Evolutionary conservation across 164 flowering plant species (phyloP).

Genomic region (Tetrastigma voinierianum): DNA sequence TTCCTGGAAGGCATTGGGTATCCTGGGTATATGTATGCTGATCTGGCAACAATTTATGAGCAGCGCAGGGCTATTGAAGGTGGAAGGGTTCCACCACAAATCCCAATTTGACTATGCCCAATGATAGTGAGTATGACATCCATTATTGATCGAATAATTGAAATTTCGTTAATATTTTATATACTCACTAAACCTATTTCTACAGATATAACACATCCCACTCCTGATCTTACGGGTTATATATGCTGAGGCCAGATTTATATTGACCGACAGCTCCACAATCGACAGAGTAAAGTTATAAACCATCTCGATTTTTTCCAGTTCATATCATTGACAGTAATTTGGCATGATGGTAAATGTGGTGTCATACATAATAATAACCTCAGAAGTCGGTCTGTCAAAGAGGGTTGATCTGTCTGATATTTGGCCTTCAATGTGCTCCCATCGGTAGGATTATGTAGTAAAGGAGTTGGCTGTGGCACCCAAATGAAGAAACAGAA

Average conservation of each 20-base stretch:
- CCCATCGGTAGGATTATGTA: no score
- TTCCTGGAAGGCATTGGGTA: conserved; percentile 99
- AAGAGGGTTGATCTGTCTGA: background rate
- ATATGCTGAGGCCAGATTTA: conserved; percentile 98
- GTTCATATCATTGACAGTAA: background rate
- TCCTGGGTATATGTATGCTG: conserved; percentile 99
- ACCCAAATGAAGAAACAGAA: no score
- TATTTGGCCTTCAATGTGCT: background rate
- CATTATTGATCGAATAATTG: background rate
- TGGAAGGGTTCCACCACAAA: conserved; percentile 96
- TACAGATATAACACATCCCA: conserved; percentile 95
- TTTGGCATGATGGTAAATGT: background rate
- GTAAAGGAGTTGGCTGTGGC: no score
- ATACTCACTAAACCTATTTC: conserved; percentile 5
- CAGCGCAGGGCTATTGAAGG: conserved; percentile 99
- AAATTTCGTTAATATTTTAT: no score
- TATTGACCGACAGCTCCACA: conserved; percentile 88
- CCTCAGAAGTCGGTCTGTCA: background rate
- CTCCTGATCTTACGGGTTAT: conserved; percentile 98
- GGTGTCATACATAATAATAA: background rate
- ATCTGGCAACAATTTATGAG: conserved; percentile 94
- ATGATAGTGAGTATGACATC: conserved; percentile 64
- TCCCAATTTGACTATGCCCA: conserved; percentile 98
- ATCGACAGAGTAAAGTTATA: conserved; percentile 67
- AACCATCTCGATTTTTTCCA: background rate